Conservation (phyloP, 2,329 filamentous ascomycete genomes). For the Fusarium transvaalense region DNA sequence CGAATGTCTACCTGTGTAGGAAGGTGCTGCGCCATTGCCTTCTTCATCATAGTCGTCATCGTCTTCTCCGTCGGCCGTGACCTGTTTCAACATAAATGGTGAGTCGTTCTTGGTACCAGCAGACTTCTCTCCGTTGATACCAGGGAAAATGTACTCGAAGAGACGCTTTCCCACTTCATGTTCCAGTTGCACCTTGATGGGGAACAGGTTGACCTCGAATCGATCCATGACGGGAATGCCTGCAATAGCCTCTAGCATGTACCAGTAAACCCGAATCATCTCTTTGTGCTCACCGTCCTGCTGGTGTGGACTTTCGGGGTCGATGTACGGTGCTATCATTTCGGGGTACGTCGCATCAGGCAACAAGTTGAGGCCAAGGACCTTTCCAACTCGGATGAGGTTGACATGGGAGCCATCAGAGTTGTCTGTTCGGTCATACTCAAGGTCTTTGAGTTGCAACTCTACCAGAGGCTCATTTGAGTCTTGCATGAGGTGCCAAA, state of each 20-base stretch:
- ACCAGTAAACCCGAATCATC: slow-evolving; percentile 96
- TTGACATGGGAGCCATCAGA: slow-evolving; percentile 97
- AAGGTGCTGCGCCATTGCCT: slow-evolving; percentile 54
- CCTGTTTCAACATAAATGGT: slow-evolving; percentile 67
- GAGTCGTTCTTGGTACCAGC: slow-evolving; percentile 68
- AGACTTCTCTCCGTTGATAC: slow-evolving; percentile 70
- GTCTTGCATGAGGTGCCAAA: slow-evolving; percentile 95
- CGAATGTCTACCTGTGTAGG: slow-evolving; percentile 58
- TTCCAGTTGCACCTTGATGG: slow-evolving; percentile 93
- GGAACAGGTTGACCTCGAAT: slow-evolving; percentile 94
- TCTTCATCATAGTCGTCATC: slow-evolving; percentile 62
- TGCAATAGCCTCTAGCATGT: slow-evolving; percentile 97
- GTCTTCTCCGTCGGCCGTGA: slow-evolving; percentile 55
- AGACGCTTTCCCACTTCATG: slow-evolving; percentile 91
- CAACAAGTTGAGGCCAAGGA: slow-evolving; percentile 90
- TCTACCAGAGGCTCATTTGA: slow-evolving; percentile 90
- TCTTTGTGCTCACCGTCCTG: slow-evolving; percentile 68
- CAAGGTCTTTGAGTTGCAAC: slow-evolving; percentile 89
- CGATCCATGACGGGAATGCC: slow-evolving; percentile 97
- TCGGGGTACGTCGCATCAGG: slow-evolving; percentile 93
- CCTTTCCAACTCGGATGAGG: slow-evolving; percentile 85
- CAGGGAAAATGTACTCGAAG: slow-evolving; percentile 98
- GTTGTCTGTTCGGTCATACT: slow-evolving; percentile 96
- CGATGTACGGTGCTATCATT: slow-evolving; percentile 91
- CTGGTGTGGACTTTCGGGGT: slow-evolving; percentile 68